A percentile compares a stretch with the other conserved stretches of the same genome.
phyloP scores from a whole-genome alignment of 1,284 basidiomycete genomes.

The Fomes fomentarius region DNA sequence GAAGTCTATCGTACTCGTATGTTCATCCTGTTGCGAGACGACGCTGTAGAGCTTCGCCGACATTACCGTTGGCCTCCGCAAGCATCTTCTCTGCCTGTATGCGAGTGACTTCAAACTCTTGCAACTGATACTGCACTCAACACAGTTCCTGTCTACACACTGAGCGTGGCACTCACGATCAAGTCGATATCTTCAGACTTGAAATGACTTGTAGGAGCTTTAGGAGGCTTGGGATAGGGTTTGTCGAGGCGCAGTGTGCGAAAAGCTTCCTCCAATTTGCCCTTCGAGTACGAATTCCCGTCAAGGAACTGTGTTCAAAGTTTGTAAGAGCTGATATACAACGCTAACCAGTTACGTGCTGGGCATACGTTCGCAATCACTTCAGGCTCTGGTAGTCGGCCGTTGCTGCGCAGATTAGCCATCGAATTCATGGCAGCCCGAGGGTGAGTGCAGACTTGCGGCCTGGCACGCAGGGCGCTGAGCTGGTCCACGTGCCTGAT shows the following conservation, averaged over 20 bases:
- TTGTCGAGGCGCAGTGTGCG: constrained; percentile 61
- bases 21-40: constrained; percentile 25
- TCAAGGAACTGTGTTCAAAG: constrained; percentile 53
- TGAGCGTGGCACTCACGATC: constrained; percentile 49
- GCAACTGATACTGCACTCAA: constrained; percentile 43
- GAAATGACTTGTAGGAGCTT: constrained; percentile 34
- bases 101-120: constrained; percentile 65
- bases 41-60: constrained; percentile 35
- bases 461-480: no score
- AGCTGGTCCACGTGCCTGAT: constrained; percentile 9
- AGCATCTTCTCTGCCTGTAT: constrained; percentile 61
- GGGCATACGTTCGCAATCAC: constrained; percentile 65
- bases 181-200: constrained; percentile 69
- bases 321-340: constrained; percentile 7
- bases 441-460: no score
- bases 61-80: constrained; percentile 41
- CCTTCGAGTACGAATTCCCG: constrained; percentile 67
- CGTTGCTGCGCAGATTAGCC: constrained; percentile 39
- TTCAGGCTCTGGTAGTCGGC: constrained; percentile 60
- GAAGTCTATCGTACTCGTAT: no score
- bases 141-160: not conserved
- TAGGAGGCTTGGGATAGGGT: constrained; percentile 45
- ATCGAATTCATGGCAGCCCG: not conserved
- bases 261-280: constrained; percentile 66
- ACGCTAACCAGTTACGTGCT: not conserved